These are phyloP conservation scores for Trichoderma sp. DNA, from an alignment of 2,329 filamentous ascomycete genomes.

Conservation along the genomic window DNA sequence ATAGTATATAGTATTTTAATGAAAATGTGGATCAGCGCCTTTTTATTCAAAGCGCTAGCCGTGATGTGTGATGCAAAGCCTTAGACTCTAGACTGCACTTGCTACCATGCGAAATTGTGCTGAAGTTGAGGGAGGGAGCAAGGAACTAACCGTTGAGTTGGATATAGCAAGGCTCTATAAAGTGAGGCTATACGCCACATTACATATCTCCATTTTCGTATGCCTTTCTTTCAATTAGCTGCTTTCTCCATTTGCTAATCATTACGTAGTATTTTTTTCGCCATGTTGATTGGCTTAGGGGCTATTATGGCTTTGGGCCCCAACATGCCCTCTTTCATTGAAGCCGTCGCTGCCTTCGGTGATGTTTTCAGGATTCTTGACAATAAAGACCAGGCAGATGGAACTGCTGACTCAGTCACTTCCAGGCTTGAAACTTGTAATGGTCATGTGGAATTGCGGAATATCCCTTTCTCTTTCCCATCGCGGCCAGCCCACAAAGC, in stretches of 20 bases:
- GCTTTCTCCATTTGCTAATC: not conserved
- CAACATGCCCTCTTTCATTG: slow-evolving; percentile 30
- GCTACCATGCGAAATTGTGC: slow-evolving; percentile 5
- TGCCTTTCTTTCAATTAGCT: not conserved
- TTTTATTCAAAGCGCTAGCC: not conserved
- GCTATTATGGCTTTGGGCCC: slow-evolving; percentile 16
- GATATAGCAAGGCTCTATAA: not conserved
- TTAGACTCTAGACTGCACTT: too few species aligned
- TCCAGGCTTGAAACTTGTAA: slow-evolving; percentile 24
- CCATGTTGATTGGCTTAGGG: slow-evolving; percentile 19
- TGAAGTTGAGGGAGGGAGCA: not conserved
- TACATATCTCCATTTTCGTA: too few species aligned
- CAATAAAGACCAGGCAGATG: slow-evolving; percentile 23
- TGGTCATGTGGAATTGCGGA: slow-evolving; percentile 40
- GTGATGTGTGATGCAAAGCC: not conserved
- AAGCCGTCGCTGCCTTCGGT: slow-evolving; percentile 34
- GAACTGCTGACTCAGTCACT: slow-evolving; percentile 30
- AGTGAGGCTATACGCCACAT: too few species aligned
- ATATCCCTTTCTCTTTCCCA: slow-evolving; percentile 50
- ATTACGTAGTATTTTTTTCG: slow-evolving; percentile 10
- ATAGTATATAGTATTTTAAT: not conserved
- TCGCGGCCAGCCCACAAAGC: slow-evolving; percentile 49
- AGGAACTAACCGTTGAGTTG: not conserved
- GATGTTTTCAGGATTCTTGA: slow-evolving; percentile 38
- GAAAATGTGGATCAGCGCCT: not conserved